These are phyloP conservation scores for Tuber indicum DNA, from an alignment of 495 filamentous ascomycete genomes.

Conservation along the genomic window DNA sequence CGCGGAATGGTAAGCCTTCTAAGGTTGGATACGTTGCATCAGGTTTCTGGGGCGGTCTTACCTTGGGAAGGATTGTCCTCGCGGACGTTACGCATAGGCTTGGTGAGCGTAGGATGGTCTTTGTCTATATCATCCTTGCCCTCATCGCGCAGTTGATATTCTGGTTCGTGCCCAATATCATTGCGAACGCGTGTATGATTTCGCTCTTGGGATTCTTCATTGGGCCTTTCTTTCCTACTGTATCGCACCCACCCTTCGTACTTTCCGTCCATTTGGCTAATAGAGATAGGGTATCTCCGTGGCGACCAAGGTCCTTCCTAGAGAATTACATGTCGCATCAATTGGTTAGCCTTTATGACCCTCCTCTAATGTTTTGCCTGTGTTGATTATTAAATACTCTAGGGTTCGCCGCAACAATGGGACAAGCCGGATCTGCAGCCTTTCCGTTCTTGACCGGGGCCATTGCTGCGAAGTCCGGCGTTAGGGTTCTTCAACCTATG, in stretches of 20 bases:
- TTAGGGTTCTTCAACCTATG: constrained; percentile 45
- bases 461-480: constrained; percentile 43
- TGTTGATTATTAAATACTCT: constrained; percentile 1
- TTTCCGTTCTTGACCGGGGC: constrained; percentile 47
- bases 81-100: constrained; percentile 56
- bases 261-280: constrained; percentile 58
- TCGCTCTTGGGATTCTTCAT: constrained; percentile 68
- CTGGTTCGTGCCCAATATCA: constrained; percentile 66
- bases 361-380: background rate
- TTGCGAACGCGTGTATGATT: constrained; percentile 65
- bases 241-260: constrained; percentile 44
- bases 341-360: constrained; percentile 12
- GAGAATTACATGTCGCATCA: constrained; percentile 44
- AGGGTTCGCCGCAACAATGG: constrained; percentile 44
- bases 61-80: constrained; percentile 62
- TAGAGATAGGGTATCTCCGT: constrained; percentile 36
- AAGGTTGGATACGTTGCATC: constrained; percentile 72
- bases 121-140: constrained; percentile 54
- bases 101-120: constrained; percentile 64
- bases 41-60: constrained; percentile 79
- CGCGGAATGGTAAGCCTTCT: constrained; percentile 59
- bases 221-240: constrained; percentile 57
- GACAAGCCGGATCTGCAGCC: constrained; percentile 44
- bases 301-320: constrained; percentile 43
- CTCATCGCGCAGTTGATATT: constrained; percentile 63